Evolutionary conservation across 1,284 basidiomycete species (phyloP).

Genomic region (Ceratobasidium theobromae): DNA sequence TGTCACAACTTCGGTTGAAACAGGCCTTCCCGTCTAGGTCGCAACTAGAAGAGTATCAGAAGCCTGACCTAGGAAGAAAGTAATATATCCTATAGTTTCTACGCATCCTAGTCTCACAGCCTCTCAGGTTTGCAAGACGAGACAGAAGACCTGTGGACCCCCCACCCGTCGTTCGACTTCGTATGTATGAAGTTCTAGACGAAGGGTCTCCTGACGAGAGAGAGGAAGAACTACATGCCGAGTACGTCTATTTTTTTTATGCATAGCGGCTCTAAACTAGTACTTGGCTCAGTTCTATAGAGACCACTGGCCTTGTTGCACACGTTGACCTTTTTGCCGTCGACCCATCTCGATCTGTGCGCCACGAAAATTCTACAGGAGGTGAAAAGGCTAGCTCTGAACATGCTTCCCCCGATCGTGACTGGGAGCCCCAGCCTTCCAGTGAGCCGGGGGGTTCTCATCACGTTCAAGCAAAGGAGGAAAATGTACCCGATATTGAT

Average conservation of each 20-base stretch:
- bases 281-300: slow-evolving; percentile 35
- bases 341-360: slow-evolving; percentile 40
- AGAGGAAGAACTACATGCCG: slow-evolving; percentile 46
- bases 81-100: background rate
- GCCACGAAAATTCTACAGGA: background rate
- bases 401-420: background rate
- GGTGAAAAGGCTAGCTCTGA: background rate
- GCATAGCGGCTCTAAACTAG: background rate
- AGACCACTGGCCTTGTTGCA: slow-evolving; percentile 52
- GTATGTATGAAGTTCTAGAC: slow-evolving; percentile 51
- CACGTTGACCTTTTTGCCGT: slow-evolving; percentile 64
- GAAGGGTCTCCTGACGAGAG: slow-evolving; percentile 45
- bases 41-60: slow-evolving; percentile 36
- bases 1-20: background rate
- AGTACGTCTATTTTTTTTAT: slow-evolving; percentile 41
- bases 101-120: background rate
- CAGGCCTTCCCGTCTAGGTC: background rate
- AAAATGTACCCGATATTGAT: slow-evolving; percentile 32
- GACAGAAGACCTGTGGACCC: slow-evolving; percentile 65
- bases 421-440: background rate
- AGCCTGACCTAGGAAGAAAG: slow-evolving; percentile 37
- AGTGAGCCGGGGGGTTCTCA: background rate
- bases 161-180: slow-evolving; percentile 60
- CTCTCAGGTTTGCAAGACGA: slow-evolving; percentile 46
- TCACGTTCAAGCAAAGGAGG: background rate